These are phyloP conservation scores for Thoreauomyces humboldtii DNA, from an alignment of 192 early-diverging fungal species.

Conservation along the genomic window DNA sequence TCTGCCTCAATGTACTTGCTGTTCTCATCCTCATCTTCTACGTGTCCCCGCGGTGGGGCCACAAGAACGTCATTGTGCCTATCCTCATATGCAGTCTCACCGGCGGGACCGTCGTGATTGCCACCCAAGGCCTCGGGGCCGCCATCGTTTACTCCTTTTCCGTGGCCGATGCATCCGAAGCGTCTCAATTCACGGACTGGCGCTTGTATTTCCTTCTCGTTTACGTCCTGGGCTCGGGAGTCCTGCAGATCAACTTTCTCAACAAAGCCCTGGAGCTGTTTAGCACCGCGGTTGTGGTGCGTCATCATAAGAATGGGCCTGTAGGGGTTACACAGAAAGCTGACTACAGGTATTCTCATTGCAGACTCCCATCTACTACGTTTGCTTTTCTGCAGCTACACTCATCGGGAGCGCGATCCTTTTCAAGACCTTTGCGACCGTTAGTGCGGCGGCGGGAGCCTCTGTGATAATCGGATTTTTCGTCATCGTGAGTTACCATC, in stretches of 20 bases:
- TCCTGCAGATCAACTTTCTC: constrained; percentile 67
- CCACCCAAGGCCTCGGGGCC: constrained; percentile 64
- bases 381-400: constrained; percentile 69
- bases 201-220: constrained; percentile 58
- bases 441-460: constrained; percentile 23
- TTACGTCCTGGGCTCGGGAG: constrained; percentile 51
- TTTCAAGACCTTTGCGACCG: constrained; percentile 56
- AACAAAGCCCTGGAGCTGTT: constrained; percentile 72
- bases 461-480: constrained; percentile 43
- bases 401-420: constrained; percentile 63
- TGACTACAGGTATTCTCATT: too few species aligned
- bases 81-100: constrained; percentile 57
- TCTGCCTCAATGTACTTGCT: constrained; percentile 22
- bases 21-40: constrained; percentile 50
- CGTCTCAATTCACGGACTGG: constrained; percentile 68
- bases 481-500: constrained; percentile 41
- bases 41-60: constrained; percentile 58
- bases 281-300: constrained; percentile 68
- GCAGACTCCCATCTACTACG: constrained; percentile 77
- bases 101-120: constrained; percentile 65
- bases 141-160: constrained; percentile 61
- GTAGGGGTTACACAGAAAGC: too few species aligned
- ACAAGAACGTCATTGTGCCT: constrained; percentile 52
- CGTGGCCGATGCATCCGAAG: constrained; percentile 18
- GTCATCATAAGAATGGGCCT: too few species aligned